Conservation (phyloP, 441 rosid species). For the Pelargonium myrrhifolium region DNA sequence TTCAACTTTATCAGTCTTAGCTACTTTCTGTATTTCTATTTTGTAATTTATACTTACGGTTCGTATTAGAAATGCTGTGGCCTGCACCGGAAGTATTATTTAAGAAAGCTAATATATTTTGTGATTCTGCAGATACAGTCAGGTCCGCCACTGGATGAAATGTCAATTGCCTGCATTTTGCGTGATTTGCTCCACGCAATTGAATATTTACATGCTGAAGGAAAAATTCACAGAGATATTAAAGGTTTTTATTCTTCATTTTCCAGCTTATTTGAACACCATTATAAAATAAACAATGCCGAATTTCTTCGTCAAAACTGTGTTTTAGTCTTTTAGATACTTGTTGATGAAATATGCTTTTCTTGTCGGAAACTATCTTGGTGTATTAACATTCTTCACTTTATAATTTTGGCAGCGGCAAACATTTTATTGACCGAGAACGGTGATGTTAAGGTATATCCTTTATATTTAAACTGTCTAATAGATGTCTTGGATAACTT, state of each 20-base stretch:
- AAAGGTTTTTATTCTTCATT: constrained; percentile 50
- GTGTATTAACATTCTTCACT: constrained; percentile 23
- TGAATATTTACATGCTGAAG: constrained; percentile 89
- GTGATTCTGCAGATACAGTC: constrained; percentile 69
- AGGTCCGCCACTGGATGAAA: constrained; percentile 87
- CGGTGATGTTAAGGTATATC: constrained; percentile 93
- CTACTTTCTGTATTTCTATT: neutral
- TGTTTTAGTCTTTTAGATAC: neutral
- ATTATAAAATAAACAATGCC: neutral
- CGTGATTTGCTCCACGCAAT: constrained; percentile 94
- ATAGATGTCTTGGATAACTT: constrained; percentile 10
- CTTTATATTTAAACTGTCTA: constrained; percentile 17
- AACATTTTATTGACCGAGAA: constrained; percentile 87
- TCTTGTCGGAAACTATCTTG: constrained; percentile 18
- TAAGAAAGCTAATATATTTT: constrained; percentile 18
- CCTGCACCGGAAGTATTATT: neutral
- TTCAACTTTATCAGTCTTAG: no score
- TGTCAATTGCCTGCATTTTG: constrained; percentile 81
- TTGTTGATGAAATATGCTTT: constrained; percentile 12
- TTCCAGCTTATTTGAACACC: neutral
- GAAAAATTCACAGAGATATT: constrained; percentile 97
- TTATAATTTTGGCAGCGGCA: constrained; percentile 65
- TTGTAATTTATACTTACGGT: neutral
- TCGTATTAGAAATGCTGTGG: neutral
- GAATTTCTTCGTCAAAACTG: constrained; percentile 4